Evolutionary conservation across 306 rosid species (phyloP), one percentile per base, ranked within the genome.

Genomic region (Quercus agrifolia): DNA sequence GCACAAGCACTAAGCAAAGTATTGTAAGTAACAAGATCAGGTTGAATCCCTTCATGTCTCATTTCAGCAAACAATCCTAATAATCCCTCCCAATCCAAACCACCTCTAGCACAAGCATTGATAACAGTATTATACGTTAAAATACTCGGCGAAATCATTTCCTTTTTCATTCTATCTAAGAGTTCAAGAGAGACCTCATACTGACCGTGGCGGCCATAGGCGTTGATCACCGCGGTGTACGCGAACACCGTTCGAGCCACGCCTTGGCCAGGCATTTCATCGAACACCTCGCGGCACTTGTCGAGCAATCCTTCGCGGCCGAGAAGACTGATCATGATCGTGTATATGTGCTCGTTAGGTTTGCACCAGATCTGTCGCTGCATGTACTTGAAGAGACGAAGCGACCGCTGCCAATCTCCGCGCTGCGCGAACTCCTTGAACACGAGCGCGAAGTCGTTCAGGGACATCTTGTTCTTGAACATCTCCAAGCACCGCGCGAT

Each of bases 341-440:
- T 93, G 80, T 86, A 93, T 14, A 95, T 93, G 74, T 95, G 98
- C 70, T 95, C 98, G 71, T 87, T 95, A 0, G 98, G 99, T 84
- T 93, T 95, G 83, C 99, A 95, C 99, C 99, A 95, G 54, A 95
- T 88, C 89, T 95, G 98, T 2, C 99, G 90, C 90, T 95, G 98
- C 96, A 91, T 96, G 35, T 93, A 89, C 89, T 93, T 96, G 81
- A 96, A 96, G 64, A 96, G 88, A 9, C 98, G 87, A 17, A 93
- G 85, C 23, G 98, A 93, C 1, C 99, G 83, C 79, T 93, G 99
- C 99, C 99, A 93, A 8, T 96, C 97, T 5, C 96, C 96, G 17
- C 98, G 96, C 78, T 88, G 88, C 1, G 99, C 98, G 83, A 93
- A 93, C 81, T 96, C 99, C 92, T 96, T 93, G 86, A 95, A 95